These are phyloP conservation scores for Phytophthora hybrid DNA, from an alignment of 352 stramenopile species.

Conservation along the genomic window DNA sequence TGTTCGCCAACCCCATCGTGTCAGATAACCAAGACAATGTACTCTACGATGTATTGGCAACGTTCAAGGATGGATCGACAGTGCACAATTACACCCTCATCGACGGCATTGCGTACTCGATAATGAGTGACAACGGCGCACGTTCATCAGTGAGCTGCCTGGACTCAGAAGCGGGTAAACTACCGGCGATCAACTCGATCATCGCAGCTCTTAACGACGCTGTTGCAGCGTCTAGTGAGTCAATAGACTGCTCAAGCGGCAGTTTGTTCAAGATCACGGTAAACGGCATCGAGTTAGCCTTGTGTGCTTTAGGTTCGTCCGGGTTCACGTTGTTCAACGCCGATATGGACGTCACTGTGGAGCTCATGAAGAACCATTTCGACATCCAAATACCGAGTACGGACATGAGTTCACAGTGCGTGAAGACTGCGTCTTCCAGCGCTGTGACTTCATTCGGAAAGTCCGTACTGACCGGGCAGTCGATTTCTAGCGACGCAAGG, in stretches of 20 bases:
- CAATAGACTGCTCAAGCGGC: constrained; percentile 4
- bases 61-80: constrained; percentile 4
- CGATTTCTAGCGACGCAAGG: not conserved
- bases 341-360: constrained; percentile 32
- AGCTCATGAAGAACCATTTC: constrained; percentile 23
- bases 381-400: constrained; percentile 10
- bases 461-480: constrained; percentile 19
- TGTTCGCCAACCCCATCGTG: constrained; percentile 43
- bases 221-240: not conserved
- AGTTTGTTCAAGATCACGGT: constrained; percentile 11
- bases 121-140: not conserved
- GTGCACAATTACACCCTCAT: constrained; percentile 11
- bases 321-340: constrained; percentile 25
- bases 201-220: constrained; percentile 9
- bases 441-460: constrained; percentile 19
- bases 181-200: constrained; percentile 21
- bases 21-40: constrained; percentile 3
- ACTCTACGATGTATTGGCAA: constrained; percentile 16
- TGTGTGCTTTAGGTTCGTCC: constrained; percentile 19
- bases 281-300: constrained; percentile 12
- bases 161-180: constrained; percentile 9
- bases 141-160: constrained; percentile 1
- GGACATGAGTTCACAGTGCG: not conserved
- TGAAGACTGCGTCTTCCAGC: not conserved
- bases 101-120: constrained; percentile 4